phyloP scores from a whole-genome alignment of 331 rosid genomes.

The Acacia concinna region DNA sequence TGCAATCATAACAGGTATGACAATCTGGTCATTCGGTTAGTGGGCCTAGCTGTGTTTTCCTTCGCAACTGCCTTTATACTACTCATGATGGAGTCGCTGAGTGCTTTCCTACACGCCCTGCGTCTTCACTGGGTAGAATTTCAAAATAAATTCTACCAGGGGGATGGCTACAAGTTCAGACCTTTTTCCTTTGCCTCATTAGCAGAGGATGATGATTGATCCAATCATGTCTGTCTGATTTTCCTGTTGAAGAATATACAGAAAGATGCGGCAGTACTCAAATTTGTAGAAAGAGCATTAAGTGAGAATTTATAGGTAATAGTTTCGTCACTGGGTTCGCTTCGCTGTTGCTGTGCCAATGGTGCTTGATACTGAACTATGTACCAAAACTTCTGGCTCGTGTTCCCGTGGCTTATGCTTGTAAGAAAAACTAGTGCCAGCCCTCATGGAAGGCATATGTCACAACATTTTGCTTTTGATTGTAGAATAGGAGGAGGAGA shows the following conservation, averaged over 20 bases:
- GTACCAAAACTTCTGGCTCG: constrained; percentile 34
- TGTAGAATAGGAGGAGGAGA: constrained; percentile 20
- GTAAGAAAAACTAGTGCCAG: constrained; percentile 32
- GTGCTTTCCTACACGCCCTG: constrained; percentile 93
- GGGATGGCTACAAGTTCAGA: constrained; percentile 86
- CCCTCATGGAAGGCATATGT: constrained; percentile 25
- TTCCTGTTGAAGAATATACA: constrained; percentile 16
- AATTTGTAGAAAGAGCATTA: constrained; percentile 24
- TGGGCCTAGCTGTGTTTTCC: constrained; percentile 79
- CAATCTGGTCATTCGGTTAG: constrained; percentile 65
- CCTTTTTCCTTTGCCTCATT: constrained; percentile 75
- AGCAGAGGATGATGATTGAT: constrained; percentile 69
- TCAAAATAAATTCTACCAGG: constrained; percentile 82
- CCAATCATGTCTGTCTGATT: constrained; percentile 23
- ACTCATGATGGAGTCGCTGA: constrained; percentile 88
- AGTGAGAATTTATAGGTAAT: constrained; percentile 28
- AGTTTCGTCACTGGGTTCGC: constrained; percentile 32
- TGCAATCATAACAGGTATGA: constrained; percentile 62
- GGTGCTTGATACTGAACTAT: constrained; percentile 47
- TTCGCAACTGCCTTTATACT: constrained; percentile 91
- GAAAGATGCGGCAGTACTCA: constrained; percentile 19
- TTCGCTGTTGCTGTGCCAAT: constrained; percentile 21
- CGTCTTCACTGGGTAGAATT: constrained; percentile 98
- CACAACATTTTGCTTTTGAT: not conserved
- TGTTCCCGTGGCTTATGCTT: constrained; percentile 41